Base-by-base conservation (phyloP, 495 filamentous ascomycete species). In the Aspergillus bertholletiae region DNA sequence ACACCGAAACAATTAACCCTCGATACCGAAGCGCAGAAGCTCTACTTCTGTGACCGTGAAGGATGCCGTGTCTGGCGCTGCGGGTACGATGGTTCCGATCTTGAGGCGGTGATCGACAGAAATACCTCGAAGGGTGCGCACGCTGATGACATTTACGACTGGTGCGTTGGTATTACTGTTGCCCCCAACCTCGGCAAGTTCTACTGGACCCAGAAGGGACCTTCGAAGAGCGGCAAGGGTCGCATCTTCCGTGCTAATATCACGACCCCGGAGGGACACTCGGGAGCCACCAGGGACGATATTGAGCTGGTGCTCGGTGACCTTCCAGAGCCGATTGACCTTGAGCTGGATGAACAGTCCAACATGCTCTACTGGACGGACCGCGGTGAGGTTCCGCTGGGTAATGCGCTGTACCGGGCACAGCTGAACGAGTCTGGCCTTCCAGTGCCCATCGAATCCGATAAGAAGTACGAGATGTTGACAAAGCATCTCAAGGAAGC, bases 121-220 rank as follows among this genome's bases (percentile, higher is more conserved):
- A 51, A 55, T 15, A 43, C 57, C 37, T 49, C 59, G 13, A 26
- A 57, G n/a, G 54, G 63, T 11, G 28, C 56, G 20, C 24, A 55
- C 8, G 67, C 17, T 7, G 27, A 73, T 62, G 2, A 54, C 70
- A 39, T 39, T 48, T 11, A 6, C 13, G 53, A 64, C 1, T 72
- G 67, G 69, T 70, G 67, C 26, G 67, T 70, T 30, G 67, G 69
- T 9, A 56, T 72, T 26, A 46, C 69, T 13, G 63, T 72, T 11
- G 53, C 54, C n/a, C 58, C 61, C 0, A 51, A 15, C 0, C 55
- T 62, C 0, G 61, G 71, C n/a, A 76, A 77, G 46, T 66, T 83
- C 27, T 81, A 76, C 61, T 83, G 80, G 80, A 79, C 80, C 0
- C 81, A 82, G 53, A 83, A 83, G 55, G 81, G 81, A 0, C 64